These are phyloP conservation scores for Rhinocladiella mackenziei DNA, from an alignment of 2,329 filamentous ascomycete species.

Conservation along the genomic window DNA sequence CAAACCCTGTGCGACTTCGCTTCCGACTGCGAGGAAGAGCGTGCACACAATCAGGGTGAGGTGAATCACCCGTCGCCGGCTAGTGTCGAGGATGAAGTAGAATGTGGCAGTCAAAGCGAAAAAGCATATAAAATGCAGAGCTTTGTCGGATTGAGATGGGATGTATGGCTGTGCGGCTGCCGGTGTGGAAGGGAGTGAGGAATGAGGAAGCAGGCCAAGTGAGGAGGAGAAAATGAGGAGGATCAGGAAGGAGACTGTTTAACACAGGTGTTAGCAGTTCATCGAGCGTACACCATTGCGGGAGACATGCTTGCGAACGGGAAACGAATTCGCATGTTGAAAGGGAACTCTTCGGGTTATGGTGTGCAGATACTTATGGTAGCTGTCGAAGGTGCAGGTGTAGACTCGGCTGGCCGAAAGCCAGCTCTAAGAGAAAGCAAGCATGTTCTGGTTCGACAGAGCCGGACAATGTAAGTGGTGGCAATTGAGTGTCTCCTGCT, in stretches of 20 bases:
- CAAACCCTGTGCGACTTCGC: conserved; percentile 56
- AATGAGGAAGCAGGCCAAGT: conserved; percentile 65
- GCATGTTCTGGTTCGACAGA: no score
- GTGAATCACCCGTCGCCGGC: conserved; percentile 77
- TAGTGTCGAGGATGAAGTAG: conserved; percentile 96
- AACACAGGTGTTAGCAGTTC: conserved; percentile 16
- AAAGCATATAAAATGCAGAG: conserved; percentile 81
- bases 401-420: no score
- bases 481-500: no score
- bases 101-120: conserved; percentile 79
- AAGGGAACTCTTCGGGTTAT: conserved; percentile 3
- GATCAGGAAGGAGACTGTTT: conserved; percentile 59
- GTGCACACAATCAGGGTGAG: conserved; percentile 79
- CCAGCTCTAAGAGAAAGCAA: no score
- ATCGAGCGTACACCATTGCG: not conserved
- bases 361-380: no score
- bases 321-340: conserved; percentile 74
- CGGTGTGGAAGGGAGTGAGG: conserved; percentile 32
- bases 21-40: conserved; percentile 52
- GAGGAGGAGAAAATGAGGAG: conserved; percentile 74
- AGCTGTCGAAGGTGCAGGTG: not conserved
- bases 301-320: conserved; percentile 73
- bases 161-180: conserved; percentile 39
- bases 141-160: conserved; percentile 76
- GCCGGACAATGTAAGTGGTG: no score